Evolutionary conservation across 2,329 filamentous ascomycete species (phyloP).

Genomic region (Penicillium sclerotiorum): DNA sequence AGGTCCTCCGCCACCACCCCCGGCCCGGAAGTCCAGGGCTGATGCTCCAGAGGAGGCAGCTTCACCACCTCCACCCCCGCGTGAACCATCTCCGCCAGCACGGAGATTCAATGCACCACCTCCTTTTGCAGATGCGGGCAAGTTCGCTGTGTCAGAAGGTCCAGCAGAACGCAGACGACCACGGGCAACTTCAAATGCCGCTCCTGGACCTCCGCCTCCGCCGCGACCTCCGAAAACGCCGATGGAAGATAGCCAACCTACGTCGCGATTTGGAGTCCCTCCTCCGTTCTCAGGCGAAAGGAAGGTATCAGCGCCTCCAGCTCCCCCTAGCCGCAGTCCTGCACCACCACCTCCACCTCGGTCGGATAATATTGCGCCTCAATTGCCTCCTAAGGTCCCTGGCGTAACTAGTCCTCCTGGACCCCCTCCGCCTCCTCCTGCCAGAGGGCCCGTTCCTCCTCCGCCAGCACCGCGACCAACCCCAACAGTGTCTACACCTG

Average conservation of each 20-base stretch:
- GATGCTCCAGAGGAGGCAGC: constrained; percentile 59
- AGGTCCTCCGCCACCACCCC: constrained; percentile 63
- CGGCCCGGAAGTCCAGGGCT: constrained; percentile 48
- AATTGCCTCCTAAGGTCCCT: constrained; percentile 52
- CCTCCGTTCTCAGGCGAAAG: constrained; percentile 74
- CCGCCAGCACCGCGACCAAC: constrained; percentile 35
- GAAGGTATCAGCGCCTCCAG: constrained; percentile 66
- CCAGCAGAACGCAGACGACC: constrained; percentile 52
- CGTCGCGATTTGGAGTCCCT: constrained; percentile 69
- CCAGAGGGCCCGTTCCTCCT: constrained; percentile 49
- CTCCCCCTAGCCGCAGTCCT: constrained; percentile 70
- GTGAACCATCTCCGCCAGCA: constrained; percentile 66
- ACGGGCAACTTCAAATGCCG: constrained; percentile 49
- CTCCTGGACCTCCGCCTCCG: constrained; percentile 64
- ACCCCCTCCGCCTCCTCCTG: constrained; percentile 62
- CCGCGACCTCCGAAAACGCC: constrained; percentile 71
- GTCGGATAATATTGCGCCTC: constrained; percentile 50
- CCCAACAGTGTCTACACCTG: constrained; percentile 35
- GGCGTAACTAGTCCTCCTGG: constrained; percentile 38
- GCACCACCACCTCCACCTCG: constrained; percentile 68
- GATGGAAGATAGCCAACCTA: constrained; percentile 61
- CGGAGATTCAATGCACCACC: constrained; percentile 79
- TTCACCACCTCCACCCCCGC: constrained; percentile 64
- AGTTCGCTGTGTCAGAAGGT: constrained; percentile 65
- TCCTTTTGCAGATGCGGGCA: constrained; percentile 85